phyloP scores from a whole-genome alignment of 257 asterid species.

The Mitragyna speciosa region DNA sequence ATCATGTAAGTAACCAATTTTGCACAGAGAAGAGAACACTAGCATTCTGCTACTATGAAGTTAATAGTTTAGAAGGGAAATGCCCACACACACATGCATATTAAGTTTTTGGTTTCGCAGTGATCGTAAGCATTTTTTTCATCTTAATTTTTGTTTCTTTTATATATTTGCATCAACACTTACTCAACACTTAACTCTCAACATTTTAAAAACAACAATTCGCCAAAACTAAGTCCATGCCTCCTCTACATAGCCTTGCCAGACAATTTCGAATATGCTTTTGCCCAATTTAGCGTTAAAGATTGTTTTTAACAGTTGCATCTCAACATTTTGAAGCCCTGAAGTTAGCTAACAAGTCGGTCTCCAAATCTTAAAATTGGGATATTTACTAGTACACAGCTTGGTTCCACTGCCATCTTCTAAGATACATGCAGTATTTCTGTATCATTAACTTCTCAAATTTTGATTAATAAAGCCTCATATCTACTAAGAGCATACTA shows the following conservation, averaged over 20 bases:
- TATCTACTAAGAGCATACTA: neutral
- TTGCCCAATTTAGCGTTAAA: neutral
- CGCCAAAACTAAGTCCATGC: neutral
- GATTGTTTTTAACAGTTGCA: neutral
- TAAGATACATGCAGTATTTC: neutral
- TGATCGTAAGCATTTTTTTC: neutral
- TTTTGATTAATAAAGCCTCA: neutral
- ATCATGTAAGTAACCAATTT: neutral
- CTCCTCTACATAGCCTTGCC: neutral
- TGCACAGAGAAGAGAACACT: neutral
- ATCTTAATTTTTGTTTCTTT: neutral
- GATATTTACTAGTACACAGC: neutral
- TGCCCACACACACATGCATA: neutral
- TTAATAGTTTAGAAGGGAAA: neutral
- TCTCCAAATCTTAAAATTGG: neutral
- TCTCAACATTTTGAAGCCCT: neutral
- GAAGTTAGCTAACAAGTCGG: neutral
- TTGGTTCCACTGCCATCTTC: neutral
- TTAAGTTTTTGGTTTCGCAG: neutral
- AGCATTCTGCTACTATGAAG: neutral
- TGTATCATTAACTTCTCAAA: too few relatives aligned
- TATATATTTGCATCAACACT: neutral
- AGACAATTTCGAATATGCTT: neutral
- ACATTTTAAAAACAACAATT: neutral
- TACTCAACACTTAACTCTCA: neutral